Evolutionary conservation across 1,284 basidiomycete species (phyloP).

Genomic region (Laetiporus sulphureus): DNA sequence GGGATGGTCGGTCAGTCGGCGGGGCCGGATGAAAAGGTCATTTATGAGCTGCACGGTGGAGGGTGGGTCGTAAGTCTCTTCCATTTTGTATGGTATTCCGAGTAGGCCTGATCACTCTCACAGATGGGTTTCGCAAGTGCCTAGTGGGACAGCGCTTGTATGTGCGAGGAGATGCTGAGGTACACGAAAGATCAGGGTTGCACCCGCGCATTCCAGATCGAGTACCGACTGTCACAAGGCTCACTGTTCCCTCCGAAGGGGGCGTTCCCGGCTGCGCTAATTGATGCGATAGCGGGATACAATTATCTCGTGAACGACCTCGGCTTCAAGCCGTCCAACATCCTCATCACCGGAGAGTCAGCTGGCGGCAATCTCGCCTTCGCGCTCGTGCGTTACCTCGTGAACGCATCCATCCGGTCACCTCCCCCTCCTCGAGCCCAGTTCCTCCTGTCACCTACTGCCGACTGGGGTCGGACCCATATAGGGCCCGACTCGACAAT

Average conservation of each 20-base stretch:
- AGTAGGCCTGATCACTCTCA: too few species aligned
- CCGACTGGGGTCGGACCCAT: background rate
- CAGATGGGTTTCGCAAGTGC: too few species aligned
- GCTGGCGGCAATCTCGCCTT: constrained; percentile 49
- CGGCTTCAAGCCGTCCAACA: constrained; percentile 34
- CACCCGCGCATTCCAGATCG: background rate
- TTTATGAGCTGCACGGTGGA: background rate
- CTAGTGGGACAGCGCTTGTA: too few species aligned
- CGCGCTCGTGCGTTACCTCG: constrained; percentile 30
- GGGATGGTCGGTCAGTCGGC: background rate
- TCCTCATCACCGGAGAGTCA: constrained; percentile 47
- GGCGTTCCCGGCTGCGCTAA: constrained; percentile 38
- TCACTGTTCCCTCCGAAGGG: background rate
- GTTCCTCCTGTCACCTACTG: background rate
- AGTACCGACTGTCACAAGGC: background rate
- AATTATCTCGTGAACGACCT: constrained; percentile 32
- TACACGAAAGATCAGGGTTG: background rate
- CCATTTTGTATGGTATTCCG: too few species aligned
- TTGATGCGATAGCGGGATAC: constrained; percentile 41
- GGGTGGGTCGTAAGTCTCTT: too few species aligned
- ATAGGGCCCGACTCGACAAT: background rate
- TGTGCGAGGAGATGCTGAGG: too few species aligned
- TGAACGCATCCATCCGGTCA: constrained; percentile 48
- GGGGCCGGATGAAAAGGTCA: background rate
- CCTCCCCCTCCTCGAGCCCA: constrained; percentile 26